A percentile compares a stretch with the other conserved stretches of the same genome.
Conservation (phyloP, 2,329 filamentous ascomycete genomes). For the Colletotrichum agaves region DNA sequence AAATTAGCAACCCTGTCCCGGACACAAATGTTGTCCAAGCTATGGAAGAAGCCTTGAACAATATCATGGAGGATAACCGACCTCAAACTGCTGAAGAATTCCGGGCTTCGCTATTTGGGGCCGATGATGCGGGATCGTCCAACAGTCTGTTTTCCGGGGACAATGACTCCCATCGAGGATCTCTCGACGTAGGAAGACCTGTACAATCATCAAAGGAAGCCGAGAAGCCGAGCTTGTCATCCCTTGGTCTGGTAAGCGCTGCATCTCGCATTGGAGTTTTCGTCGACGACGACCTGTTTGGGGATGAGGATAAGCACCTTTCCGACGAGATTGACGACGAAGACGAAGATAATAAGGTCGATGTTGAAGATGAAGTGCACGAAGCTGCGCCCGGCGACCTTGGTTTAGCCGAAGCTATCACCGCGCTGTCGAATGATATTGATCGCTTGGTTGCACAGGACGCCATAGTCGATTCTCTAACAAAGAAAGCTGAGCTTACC, state of each 20-base stretch:
- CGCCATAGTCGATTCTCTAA: slow-evolving; percentile 89
- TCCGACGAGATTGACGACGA: slow-evolving; percentile 87
- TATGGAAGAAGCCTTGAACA: slow-evolving; percentile 90
- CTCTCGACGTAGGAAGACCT: slow-evolving; percentile 63
- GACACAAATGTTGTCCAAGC: slow-evolving; percentile 88
- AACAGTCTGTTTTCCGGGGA: slow-evolving; percentile 63
- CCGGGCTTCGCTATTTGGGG: slow-evolving; percentile 73
- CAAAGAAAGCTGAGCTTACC: slow-evolving; percentile 93
- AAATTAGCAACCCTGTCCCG: slow-evolving; percentile 69
- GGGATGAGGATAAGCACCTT: slow-evolving; percentile 85
- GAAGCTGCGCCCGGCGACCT: slow-evolving; percentile 95
- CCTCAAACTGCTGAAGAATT: slow-evolving; percentile 72
- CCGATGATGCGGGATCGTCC: slow-evolving; percentile 57
- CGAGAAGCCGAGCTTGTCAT: slow-evolving; percentile 87
- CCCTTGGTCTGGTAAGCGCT: slow-evolving; percentile 88
- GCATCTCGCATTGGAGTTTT: slow-evolving; percentile 93
- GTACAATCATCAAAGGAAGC: slow-evolving; percentile 53
- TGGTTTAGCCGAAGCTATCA: slow-evolving; percentile 91
- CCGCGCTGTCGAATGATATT: slow-evolving; percentile 87
- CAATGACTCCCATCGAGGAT: slow-evolving; percentile 70
- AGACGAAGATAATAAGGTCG: slow-evolving; percentile 64
- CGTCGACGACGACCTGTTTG: slow-evolving; percentile 91
- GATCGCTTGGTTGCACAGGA: slow-evolving; percentile 90
- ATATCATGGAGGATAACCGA: slow-evolving; percentile 83
- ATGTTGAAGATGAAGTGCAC: slow-evolving; percentile 84